Evolutionary conservation across 1,139 yeast genomes (phyloP), one percentile per base, ranked within the genome.

Genomic region (Candida pseudoviswanathii): DNA sequence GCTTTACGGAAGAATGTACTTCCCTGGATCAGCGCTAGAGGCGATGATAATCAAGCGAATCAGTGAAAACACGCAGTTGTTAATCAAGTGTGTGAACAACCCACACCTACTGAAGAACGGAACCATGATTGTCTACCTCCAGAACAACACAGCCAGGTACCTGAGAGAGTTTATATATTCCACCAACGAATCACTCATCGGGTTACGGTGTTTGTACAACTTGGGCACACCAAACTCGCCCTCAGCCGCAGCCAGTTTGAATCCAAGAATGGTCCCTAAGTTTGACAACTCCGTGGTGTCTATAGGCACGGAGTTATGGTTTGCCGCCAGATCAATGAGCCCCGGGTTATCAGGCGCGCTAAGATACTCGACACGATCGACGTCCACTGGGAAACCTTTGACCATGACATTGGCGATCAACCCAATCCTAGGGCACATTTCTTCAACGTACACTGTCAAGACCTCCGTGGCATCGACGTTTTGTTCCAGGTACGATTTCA

Each of bases 391-490:
- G 2, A 87, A 89, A 53, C 99, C 99, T 0, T 67, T 92, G 54
- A 89, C 96, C 0, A 81, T 94, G 81, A 89, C 98, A 0, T 63
- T 94, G 33, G 86, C 96, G 1, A 79, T 89, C 51, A 94, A 94
- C 64, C 99, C 99, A 1, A 74, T 94, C 9, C 76, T 94, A 65
- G 99, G 99, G 3, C 96, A 92, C 57, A 68, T 95, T 4, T 86
- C 96, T 1, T 86, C 96, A 1, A 87, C 96, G 0, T 94, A 94
- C 64, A 84, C 97, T 0, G 90, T 94, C 32, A 84, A 86, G 60
- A 89, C 97, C 0, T 82, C 91, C 5, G 79, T 83, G 0, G 81
- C 85, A 10, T 80, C 96, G 1, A 86, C 96, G 0, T 85, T 94
- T 54, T 84, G 94, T 46, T 88, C 96, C 3, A 79, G 88, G 50